Base-by-base conservation (phyloP, 2,329 filamentous ascomycete genomes). In the Aspergillus pseudoglaucus region DNA sequence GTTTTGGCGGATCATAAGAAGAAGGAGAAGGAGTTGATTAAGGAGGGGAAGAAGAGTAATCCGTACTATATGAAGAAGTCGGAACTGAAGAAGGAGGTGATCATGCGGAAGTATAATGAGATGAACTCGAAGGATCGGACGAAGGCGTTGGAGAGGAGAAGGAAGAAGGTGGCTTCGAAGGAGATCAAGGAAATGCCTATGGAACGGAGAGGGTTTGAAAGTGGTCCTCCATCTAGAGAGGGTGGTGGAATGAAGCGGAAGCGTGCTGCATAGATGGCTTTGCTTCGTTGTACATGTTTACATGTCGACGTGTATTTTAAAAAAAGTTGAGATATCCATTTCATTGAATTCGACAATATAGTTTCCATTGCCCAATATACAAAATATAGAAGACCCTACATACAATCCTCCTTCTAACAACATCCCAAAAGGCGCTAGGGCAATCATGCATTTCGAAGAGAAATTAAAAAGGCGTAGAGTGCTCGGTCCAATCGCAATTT, bases 41-140 rank as follows among this genome's bases (percentile, higher is more conserved):
- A 83, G 59, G 81, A 94, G 72, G 93, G 93, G 52, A 96, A 96
- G 81, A 75, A 74, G 62, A 65, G 62, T 44, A 82, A 80, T 65
- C 91, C 93, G 0, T 98, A 90, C 72, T 97, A 88, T 70, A 74
- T 97, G 60, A 98, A 98, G 81, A 85, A 84, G 74, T 83, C 84
- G 62, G 91, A 96, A 72, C 81, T 93, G 75, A 95, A 93, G 83
- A 89, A 91, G 76, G 76, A 85, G 68, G 76, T 90, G 47, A 74
- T 96, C 53, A 75, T 87, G 62, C 84, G 93, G 59, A 82, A 85
- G 65, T 96, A 87, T 69, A 80, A 84, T 59, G 80, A 81, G 50
- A 86, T 97, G 85, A 93, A 88, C 70, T 85, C 86, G 64, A 85
- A 84, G 66, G 84, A 96, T 70, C 80, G 90, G 50, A 87, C 94